phyloP scores from a whole-genome alignment of 441 rosid species.

The Adansonia madagascariensis region DNA sequence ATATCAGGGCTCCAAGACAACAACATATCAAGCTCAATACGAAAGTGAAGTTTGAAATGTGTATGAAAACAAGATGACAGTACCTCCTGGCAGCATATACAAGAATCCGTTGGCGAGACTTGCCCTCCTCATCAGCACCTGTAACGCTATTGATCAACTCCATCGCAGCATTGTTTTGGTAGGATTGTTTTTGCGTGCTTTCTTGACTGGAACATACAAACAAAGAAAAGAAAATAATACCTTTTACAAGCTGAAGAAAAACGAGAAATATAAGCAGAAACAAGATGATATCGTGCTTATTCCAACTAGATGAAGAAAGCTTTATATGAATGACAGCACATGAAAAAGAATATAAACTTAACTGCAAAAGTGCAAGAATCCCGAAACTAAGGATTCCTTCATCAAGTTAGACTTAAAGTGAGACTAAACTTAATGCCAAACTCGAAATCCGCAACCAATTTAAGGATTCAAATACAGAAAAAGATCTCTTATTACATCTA shows the following conservation, averaged over 20 bases:
- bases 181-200: constrained; percentile 53
- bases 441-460: background rate
- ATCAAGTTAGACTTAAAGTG: background rate
- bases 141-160: constrained; percentile 83
- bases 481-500: constrained; percentile 2
- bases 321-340: constrained; percentile 1
- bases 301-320: background rate
- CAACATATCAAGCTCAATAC: background rate
- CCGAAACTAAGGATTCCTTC: constrained; percentile 9
- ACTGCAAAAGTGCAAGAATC: constrained; percentile 3
- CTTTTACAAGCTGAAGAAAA: constrained; percentile 2
- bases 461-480: background rate
- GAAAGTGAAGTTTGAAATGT: background rate
- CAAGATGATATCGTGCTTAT: background rate
- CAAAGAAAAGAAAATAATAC: constrained; percentile 8
- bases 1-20: background rate
- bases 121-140: constrained; percentile 88
- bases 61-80: constrained; percentile 16
- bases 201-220: constrained; percentile 58
- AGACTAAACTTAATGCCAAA: background rate
- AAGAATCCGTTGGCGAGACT: constrained; percentile 95
- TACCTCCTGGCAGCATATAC: constrained; percentile 97
- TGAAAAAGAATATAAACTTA: constrained; percentile 5
- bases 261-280: background rate
- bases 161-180: constrained; percentile 81